phyloP scores from a whole-genome alignment of 2,329 filamentous ascomycete species.

The Amauroascus niger region DNA sequence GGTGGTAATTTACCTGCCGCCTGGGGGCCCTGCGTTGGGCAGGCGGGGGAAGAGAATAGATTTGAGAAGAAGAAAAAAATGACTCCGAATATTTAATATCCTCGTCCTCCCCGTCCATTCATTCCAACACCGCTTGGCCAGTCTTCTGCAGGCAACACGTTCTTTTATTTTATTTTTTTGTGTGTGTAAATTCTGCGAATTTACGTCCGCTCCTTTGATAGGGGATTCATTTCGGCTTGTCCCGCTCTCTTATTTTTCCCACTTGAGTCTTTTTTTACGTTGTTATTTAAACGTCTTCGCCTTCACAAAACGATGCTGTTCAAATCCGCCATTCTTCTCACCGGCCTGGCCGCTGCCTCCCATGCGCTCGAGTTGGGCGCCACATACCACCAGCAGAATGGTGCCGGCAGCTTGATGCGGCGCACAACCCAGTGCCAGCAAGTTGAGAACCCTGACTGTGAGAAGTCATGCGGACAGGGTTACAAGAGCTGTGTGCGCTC shows the following conservation, averaged over 20 bases:
- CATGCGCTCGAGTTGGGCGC: slow-evolving; percentile 6
- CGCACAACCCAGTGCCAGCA: slow-evolving; percentile 1
- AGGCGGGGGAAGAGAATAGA: too few species aligned
- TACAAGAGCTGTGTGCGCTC: slow-evolving; percentile 8
- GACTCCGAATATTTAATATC: too few species aligned
- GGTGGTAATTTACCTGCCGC: too few species aligned
- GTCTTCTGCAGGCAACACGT: neutral
- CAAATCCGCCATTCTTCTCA: slow-evolving; percentile 3
- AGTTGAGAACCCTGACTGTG: slow-evolving; percentile 5
- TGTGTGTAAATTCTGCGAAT: slow-evolving; percentile 10
- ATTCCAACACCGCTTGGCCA: too few species aligned
- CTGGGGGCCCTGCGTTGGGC: too few species aligned
- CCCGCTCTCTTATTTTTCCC: neutral
- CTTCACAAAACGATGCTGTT: slow-evolving; percentile 3
- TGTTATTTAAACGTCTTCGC: neutral
- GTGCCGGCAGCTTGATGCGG: neutral
- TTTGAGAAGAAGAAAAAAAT: too few species aligned
- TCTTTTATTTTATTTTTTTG: too few species aligned
- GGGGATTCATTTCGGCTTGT: neutral
- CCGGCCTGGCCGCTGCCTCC: slow-evolving; percentile 1
- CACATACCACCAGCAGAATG: slow-evolving; percentile 7
- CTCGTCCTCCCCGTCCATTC: too few species aligned
- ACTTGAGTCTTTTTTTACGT: neutral
- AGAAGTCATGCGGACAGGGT: slow-evolving; percentile 7
- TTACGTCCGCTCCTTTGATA: slow-evolving; percentile 11